phyloP scores from a whole-genome alignment of 208 protist genomes.

The Crithidia brevicula region DNA sequence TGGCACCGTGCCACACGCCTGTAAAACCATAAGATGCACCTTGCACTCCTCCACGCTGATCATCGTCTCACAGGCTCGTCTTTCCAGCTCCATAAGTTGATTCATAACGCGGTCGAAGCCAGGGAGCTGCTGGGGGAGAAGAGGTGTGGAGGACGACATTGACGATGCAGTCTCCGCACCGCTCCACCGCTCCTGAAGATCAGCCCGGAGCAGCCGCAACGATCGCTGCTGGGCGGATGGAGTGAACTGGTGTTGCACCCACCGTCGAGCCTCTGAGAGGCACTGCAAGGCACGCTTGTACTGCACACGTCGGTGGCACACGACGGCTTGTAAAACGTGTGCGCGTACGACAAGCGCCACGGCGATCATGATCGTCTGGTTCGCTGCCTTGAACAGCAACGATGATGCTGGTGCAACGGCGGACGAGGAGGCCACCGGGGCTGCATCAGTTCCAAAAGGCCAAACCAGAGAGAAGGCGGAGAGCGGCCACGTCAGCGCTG shows the following conservation, averaged over 20 bases:
- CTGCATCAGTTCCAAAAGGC: conserved; percentile 2
- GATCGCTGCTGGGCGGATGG: conserved; percentile 16
- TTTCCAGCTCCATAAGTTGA: conserved; percentile 23
- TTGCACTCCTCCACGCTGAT: conserved; percentile 52
- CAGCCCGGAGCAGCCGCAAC: conserved; percentile 29
- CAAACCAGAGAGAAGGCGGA: conserved; percentile 20
- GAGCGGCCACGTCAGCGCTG: conserved; percentile 33
- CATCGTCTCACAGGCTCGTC: conserved; percentile 41
- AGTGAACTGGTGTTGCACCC: conserved; percentile 25
- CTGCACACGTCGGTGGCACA: conserved; percentile 33
- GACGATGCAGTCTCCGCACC: not conserved
- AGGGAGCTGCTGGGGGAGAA: conserved; percentile 11
- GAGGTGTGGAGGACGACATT: too few species aligned
- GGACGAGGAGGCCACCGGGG: not conserved
- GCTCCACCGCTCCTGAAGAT: conserved; percentile 24
- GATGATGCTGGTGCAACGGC: not conserved
- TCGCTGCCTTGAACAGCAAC: conserved; percentile 19
- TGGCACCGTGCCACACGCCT: conserved; percentile 16
- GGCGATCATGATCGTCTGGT: conserved; percentile 37
- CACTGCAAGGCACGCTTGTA: conserved; percentile 40
- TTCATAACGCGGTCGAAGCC: conserved; percentile 17
- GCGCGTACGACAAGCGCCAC: conserved; percentile 49
- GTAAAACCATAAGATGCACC: conserved; percentile 46
- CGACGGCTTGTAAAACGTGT: conserved; percentile 39
- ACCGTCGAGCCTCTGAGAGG: conserved; percentile 31